Evolutionary conservation across 1,284 basidiomycete genomes (phyloP), one percentile per base, ranked within the genome.

Genomic region (Leccinum brunneo-olivaceum): DNA sequence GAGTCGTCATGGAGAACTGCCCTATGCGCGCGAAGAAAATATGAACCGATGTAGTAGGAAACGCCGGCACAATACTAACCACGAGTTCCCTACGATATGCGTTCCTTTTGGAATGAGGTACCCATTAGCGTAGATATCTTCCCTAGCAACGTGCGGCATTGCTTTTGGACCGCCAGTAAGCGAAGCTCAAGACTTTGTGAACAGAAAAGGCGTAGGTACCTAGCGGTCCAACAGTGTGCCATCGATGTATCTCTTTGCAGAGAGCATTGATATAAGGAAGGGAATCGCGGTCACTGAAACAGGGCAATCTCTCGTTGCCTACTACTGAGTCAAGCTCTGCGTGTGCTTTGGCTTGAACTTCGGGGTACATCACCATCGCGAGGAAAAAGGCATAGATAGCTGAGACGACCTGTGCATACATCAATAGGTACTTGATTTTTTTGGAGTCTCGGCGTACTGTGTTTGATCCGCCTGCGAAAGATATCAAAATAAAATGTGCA

Each of bases 21-120:
- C 56, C 60, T 58, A 16, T 39, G 11, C n/a, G 16, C 11, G 6
- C 6, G 9, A 15, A 18, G 9, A 7, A 10, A 14, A 27, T 16
- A 11, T 7, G 5, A 5, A 23, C 3, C 8, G 10, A 24, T 21
- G 6, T 2, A 12, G 11, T 2, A 11, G 6, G 1, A 2, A 33
- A 29, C 18, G 5, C 7, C 10, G 16, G 23, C 16, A 39, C 6
- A 6, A 5, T 21, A 42, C 51, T 39, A 14, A 59, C 57, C 54
- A 56, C 2, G 43, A 8, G 16, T 60, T 63, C 30, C 50, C 39
- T 4, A 64, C 28, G 5, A 66, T 50, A 4, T 39, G 19, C 2
- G 62, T 54, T 16, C 65, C 68, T 48, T 71, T 69, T 0, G 70
- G 71, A 15, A 74, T 66, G 8, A 65, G 41, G 44, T 63, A 64